Base-by-base conservation (phyloP, 1,284 basidiomycete genomes). In the Lentinula novae-zelandiae region DNA sequence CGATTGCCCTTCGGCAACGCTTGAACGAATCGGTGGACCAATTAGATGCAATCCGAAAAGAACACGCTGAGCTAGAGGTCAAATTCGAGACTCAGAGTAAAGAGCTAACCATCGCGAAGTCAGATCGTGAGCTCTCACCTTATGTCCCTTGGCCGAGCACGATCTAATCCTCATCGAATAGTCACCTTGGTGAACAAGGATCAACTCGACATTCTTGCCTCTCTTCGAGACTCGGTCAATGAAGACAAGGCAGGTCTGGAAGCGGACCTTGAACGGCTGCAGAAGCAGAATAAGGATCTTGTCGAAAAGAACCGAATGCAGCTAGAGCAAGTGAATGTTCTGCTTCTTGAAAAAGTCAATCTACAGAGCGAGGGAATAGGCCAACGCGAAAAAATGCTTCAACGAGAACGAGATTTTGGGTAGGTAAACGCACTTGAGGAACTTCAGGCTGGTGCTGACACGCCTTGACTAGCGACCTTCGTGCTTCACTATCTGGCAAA, bases 281-380 rank as follows among this genome's bases (percentile, higher is more conserved):
- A 82, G 68, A 82, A 82, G 52, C 85, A 92, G 66, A 82, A 94
- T 69, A 84, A 82, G 61, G 87, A 89, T 31, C 78, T 93, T 2
- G 77, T 78, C 48, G 94, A 96, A 67, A 95, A 93, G 80, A 92
- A 91, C 71, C 83, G 87, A 68, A 92, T 95, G 87, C 93, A 96
- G 69, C 83, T 95, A 48, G 93, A 96, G 75, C 93, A 96, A 72
- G 86, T 95, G 70, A 95, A 95, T 67, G 82, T 75, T 5, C 79
- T 98, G 40, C 76, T 98, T 2, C 78, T 96, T 60, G 96, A 98
- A 72, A 98, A 98, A 77, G 89, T 97, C 61, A 92, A 84, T 67
- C 74, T 97, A 52, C 96, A 97, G 73, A 89, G 86, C 65, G 91
- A 94, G 53, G 87, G 91, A 27, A 93, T 96, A 65, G 87, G 87